Evolutionary conservation across 2,329 filamentous ascomycete genomes (phyloP), one percentile per base, ranked within the genome.

Genomic region (Scedosporium aurantiacum): DNA sequence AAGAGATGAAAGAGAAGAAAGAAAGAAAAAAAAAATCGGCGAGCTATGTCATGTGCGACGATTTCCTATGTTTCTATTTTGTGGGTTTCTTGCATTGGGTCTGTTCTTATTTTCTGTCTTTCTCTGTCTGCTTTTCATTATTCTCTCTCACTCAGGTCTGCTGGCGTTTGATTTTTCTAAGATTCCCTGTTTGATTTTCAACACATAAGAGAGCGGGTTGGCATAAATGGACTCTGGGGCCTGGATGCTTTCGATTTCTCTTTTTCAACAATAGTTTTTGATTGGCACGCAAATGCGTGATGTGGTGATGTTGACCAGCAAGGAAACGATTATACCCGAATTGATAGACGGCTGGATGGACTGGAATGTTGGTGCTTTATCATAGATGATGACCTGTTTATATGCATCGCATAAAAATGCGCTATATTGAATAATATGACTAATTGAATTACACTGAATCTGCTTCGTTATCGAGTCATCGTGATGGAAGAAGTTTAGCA

Each of bases 31-130:
- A 57, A 40, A 60, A 47, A 47, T 47, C 43, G 40, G 57, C 50
- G 61, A 58, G 55, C 47, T 59, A 54, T 54, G 60, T 61, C 52
- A 50, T 61, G 47, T 40, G 45, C 23, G 14, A 37, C 32, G 60
- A 61, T 56, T 47, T 43, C 25, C 43, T 58, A 37, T 18, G 47
- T 61, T 50, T 40, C 40, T 62, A 27, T 57, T 60, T 21, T 7
- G 25, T 58, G 41, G 32, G 16, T 62, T 55, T 62, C 40, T 54
- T 60, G 47, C 59, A 56, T 60, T 57, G 52, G 16, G n/a, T 18
- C 27, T 27, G 27, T 27, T 18, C 5, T 7, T 14, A 32, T 8
- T 47, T 40, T 56, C 14, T 7, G 54, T 45, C n/a, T 43, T 57
- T 57, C n/a, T 41, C 7, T 40, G 8, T 25, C 43, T 8, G n/a